Base-by-base conservation (phyloP, 1,284 basidiomycete genomes). In the Pseudomicrostroma phylloplanum region DNA sequence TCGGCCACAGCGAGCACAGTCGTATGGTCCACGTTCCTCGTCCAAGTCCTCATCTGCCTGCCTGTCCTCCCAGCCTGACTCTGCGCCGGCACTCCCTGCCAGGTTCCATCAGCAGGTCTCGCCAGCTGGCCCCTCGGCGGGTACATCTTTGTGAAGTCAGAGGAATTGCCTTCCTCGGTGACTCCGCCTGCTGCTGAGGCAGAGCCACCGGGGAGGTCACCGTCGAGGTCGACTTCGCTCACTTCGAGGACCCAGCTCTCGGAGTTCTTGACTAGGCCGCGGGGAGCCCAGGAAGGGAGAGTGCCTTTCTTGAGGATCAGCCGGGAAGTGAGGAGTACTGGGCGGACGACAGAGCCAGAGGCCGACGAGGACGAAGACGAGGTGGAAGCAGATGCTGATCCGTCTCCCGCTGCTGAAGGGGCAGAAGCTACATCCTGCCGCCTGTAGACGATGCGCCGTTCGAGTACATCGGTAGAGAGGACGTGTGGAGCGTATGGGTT, bases 401-500 rank as follows among this genome's bases (percentile, higher is more conserved):
- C 36, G 23, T 17, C 17, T 15, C 13, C 43, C 43, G 43, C 43
- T 21, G 43, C 43, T 13, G 43, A 6, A 17, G 43, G 17, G 6
- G 42, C 43, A n/a, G 53, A 9, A n/a, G 46, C 25, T 36, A 21
- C 23, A 40, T 11, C 15, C 15, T 54, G 15, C 7, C 69, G 67
- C 25, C 75, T 69, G 25, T 70, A 62, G 49, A 74, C 73, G 60
- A 77, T 72, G 19, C 66, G 66, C 66, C 93, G 88, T 60, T 90
- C 89, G 65, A 97, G 85, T 66, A 96, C 92, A 82, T 97, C 94
- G 83, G 91, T 92, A 8, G 91, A 91, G 64, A 96, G 82, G 76
- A 98, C 89, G 80, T 98, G 94, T 12, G 90, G 85, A 6, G 94
- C 91, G 73, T 91, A 90, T 49, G 94, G 93, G 80, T 97, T 98